These are phyloP conservation scores for Aphanomyces astaci DNA, from an alignment of 352 stramenopile species.

Conservation along the genomic window DNA sequence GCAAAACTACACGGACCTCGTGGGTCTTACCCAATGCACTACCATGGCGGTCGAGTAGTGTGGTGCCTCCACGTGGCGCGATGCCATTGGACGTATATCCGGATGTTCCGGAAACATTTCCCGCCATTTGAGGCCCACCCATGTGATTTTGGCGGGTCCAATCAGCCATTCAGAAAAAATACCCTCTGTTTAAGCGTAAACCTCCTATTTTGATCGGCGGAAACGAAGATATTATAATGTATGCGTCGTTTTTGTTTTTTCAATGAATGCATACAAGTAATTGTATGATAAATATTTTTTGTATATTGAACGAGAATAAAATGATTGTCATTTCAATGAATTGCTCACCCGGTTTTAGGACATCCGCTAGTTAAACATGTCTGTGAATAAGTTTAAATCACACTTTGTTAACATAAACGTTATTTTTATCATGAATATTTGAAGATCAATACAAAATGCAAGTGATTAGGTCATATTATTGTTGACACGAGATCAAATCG, in stretches of 20 bases:
- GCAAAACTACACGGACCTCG: neutral
- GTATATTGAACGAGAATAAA: constrained; percentile 1
- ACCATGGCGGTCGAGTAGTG: neutral
- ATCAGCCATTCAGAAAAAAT: neutral
- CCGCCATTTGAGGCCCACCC: neutral
- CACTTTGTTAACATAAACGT: neutral
- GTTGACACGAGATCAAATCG: too few relatives aligned
- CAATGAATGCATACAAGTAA: too few relatives aligned
- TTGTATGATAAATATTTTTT: neutral
- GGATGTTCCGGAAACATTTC: neutral
- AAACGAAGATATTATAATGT: too few relatives aligned
- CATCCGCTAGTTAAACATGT: neutral
- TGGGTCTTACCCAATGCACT: neutral
- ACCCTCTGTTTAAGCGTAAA: too few relatives aligned
- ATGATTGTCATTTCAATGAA: neutral
- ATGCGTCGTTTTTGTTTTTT: constrained; percentile 5
- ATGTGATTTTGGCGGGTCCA: neutral
- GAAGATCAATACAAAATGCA: too few relatives aligned
- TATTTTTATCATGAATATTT: too few relatives aligned
- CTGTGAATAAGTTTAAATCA: neutral
- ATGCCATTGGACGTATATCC: neutral
- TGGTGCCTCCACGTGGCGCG: neutral
- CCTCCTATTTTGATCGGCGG: too few relatives aligned
- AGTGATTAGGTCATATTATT: too few relatives aligned
- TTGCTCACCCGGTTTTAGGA: neutral